These are phyloP conservation scores for Casuarina equisetifolia DNA, from an alignment of 306 rosid genomes.

Conservation along the genomic window DNA sequence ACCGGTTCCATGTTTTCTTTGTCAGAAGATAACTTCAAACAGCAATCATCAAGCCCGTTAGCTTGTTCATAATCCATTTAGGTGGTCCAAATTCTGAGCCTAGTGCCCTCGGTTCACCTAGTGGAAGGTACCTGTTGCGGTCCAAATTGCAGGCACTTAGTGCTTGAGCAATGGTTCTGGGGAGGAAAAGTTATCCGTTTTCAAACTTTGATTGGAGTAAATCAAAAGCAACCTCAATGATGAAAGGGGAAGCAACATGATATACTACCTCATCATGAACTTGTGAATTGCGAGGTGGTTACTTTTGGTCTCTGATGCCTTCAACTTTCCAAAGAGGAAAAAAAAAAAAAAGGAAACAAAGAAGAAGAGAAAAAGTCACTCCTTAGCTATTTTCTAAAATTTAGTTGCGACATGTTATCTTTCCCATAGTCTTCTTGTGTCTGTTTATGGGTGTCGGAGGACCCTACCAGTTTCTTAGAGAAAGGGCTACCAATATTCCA, in stretches of 20 bases:
- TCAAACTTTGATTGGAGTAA: conserved; percentile 35
- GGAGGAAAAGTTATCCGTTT: conserved; percentile 20
- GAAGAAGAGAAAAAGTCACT: conserved; percentile 9
- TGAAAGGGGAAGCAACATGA: conserved; percentile 48
- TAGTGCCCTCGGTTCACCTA: no score
- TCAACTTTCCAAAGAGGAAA: conserved; percentile 7
- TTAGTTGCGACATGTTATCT: conserved; percentile 3
- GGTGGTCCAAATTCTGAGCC: neutral
- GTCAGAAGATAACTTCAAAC: neutral
- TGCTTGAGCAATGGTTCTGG: neutral
- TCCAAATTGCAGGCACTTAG: neutral
- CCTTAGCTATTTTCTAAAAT: neutral
- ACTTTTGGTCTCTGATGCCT: neutral
- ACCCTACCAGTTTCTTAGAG: conserved; percentile 56
- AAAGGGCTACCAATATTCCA: conserved; percentile 38
- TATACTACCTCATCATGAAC: conserved; percentile 41
- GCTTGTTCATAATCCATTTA: neutral
- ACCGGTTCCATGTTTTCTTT: neutral
- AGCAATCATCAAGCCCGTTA: neutral
- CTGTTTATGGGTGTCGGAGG: conserved; percentile 30
- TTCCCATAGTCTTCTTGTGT: conserved; percentile 30
- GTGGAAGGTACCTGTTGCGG: neutral
- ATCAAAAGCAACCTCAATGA: conserved; percentile 30
- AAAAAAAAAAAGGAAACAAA: no score
- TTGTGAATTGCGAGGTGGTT: conserved; percentile 32